A percentile compares a stretch with the other conserved stretches of the same genome.
Evolutionary conservation across 1,139 yeast species (phyloP).

Genomic region (Groenewaldozyma sp.): DNA sequence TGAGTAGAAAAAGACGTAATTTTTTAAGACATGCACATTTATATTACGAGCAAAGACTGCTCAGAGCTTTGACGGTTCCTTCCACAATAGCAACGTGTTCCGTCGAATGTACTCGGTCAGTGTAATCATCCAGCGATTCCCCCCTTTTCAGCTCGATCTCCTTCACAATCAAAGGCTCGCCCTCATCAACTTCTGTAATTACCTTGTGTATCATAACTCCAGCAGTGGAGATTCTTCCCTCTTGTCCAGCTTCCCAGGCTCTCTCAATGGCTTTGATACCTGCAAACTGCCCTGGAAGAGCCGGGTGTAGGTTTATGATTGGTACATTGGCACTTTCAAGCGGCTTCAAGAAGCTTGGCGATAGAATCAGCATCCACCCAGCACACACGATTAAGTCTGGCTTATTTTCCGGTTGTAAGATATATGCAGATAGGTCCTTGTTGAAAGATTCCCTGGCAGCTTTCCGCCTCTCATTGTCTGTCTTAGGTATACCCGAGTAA

Average conservation of each 20-base stretch:
- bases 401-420: slow-evolving; percentile 36
- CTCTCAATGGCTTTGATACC: slow-evolving; percentile 96
- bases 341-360: slow-evolving; percentile 64
- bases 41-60: background rate
- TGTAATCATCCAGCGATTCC: slow-evolving; percentile 73
- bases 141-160: slow-evolving; percentile 61
- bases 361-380: slow-evolving; percentile 93
- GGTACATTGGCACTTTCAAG: slow-evolving; percentile 53
- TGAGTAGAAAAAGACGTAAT: slow-evolving; percentile 30
- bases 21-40: slow-evolving; percentile 5
- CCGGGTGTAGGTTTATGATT: slow-evolving; percentile 91
- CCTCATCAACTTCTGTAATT: slow-evolving; percentile 88
- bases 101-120: slow-evolving; percentile 66
- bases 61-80: slow-evolving; percentile 60
- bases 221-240: slow-evolving; percentile 64
- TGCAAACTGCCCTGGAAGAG: slow-evolving; percentile 93
- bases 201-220: slow-evolving; percentile 97
- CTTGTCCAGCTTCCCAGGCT: slow-evolving; percentile 91
- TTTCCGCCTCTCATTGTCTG: slow-evolving; percentile 45
- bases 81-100: slow-evolving; percentile 92
- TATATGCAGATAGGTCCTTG: slow-evolving; percentile 59
- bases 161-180: slow-evolving; percentile 77
- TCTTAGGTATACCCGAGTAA: slow-evolving; percentile 69
- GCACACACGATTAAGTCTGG: slow-evolving; percentile 94
- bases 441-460: slow-evolving; percentile 64